Evolutionary conservation across 83 land plant genomes (phyloP).

Genomic region (Thuja plicata): DNA sequence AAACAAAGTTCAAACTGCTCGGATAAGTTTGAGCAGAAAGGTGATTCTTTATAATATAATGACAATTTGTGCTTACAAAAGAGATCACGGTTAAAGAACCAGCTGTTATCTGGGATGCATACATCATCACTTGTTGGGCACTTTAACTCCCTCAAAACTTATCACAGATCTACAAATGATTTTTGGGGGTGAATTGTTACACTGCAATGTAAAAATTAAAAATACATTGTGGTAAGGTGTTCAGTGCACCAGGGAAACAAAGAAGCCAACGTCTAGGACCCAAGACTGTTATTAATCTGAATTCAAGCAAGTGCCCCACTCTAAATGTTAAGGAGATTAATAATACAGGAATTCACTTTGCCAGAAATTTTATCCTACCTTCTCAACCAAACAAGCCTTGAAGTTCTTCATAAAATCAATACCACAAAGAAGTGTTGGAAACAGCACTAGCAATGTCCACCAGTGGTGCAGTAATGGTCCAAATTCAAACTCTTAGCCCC

Average conservation of each 20-base stretch:
- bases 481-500: no score
- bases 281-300: neutral
- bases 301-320: no score
- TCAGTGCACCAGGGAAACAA: neutral
- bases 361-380: neutral
- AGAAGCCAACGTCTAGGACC: neutral
- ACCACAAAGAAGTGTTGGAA: neutral
- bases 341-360: neutral
- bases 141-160: neutral
- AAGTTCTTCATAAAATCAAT: neutral
- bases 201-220: neutral
- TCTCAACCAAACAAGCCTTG: neutral
- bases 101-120: neutral
- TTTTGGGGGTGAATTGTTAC: neutral
- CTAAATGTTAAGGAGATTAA: no score
- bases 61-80: neutral
- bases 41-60: neutral
- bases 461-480: no score
- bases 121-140: neutral
- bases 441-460: neutral
- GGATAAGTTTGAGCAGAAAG: neutral
- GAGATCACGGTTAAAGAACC: neutral
- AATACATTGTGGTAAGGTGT: neutral
- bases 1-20: neutral
- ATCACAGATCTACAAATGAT: neutral